These are phyloP conservation scores for Trichophyton mentagrophytes DNA, from an alignment of 2,329 filamentous ascomycete genomes.

Conservation along the genomic window DNA sequence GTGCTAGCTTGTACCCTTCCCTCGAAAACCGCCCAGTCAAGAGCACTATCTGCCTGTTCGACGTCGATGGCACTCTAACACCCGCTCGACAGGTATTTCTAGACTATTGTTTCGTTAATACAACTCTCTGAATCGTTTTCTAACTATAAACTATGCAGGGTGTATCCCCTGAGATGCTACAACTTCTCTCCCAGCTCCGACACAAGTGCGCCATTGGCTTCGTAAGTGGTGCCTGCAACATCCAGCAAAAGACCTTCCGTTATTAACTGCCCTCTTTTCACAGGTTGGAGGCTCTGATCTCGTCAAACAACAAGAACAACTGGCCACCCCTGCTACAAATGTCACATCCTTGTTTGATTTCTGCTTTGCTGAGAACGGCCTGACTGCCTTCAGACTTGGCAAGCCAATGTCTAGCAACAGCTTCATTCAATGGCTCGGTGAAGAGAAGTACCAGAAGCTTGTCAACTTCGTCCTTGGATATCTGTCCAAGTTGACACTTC, in stretches of 20 bases:
- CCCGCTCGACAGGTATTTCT: conserved; percentile 58
- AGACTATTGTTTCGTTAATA: background rate
- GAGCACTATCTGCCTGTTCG: conserved; percentile 90
- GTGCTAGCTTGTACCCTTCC: conserved; percentile 45
- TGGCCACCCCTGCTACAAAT: conserved; percentile 54
- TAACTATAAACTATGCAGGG: conserved; percentile 32
- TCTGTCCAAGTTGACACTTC: conserved; percentile 48
- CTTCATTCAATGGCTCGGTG: conserved; percentile 88
- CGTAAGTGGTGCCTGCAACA: conserved; percentile 28
- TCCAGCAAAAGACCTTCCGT: background rate
- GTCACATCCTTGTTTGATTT: conserved; percentile 91
- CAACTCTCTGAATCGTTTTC: background rate
- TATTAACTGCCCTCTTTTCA: conserved; percentile 9
- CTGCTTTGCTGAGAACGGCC: conserved; percentile 92
- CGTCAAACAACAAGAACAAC: conserved; percentile 88
- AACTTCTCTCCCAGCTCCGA: conserved; percentile 64
- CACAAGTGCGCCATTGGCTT: conserved; percentile 81
- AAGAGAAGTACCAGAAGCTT: conserved; percentile 56
- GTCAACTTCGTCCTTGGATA: conserved; percentile 48
- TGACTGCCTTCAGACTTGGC: conserved; percentile 80
- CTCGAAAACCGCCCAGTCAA: conserved; percentile 74
- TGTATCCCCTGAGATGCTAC: conserved; percentile 69
- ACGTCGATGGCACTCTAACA: conserved; percentile 88
- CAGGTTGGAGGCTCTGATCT: conserved; percentile 78
- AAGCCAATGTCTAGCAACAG: conserved; percentile 60